Base-by-base conservation (phyloP, 2,329 filamentous ascomycete genomes). In the Pyricularia grisea region DNA sequence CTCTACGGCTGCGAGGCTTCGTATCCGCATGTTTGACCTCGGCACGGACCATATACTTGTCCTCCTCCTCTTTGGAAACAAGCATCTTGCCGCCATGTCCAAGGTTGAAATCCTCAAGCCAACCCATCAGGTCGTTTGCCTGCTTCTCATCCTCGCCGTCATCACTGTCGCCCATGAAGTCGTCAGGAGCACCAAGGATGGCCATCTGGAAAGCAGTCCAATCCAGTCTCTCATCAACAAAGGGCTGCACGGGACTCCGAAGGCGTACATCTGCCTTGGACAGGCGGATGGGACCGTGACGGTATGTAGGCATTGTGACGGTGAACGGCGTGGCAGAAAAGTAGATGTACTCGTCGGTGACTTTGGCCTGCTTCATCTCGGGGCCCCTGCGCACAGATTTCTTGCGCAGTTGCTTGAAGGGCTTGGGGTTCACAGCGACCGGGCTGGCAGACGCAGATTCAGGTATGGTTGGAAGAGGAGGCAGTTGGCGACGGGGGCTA, bases 151-250 rank as follows among this genome's bases (percentile, higher is more conserved):
- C 79, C 11, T 69, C 74, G 2, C 77, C 79, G 72, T 81, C 80
- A 66, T 79, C 77, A 23, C 78, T 77, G 67, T 84, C 84, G 23
- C 78, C 77, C 67, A 81, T 79, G 64, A 85, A 79, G 71, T 86
- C 85, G 33, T 83, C 84, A 2, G 84, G 83, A 5, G 84, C 85
- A 61, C 87, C 86, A 0, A 85, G 77, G 67, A 89, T 88, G 20
- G 87, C 87, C 82, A 88, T 88, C 76, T 90, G 87, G 74, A 88
- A 89, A 3, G 87, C 86, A 6, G 84, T 87, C 87, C 87, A 89
- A 78, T 90, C 87, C 3, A 89, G 76, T 10, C 80, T 82, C 66
- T 84, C 84, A 67, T 86, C 85, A 70, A 78, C 80, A 42, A 73
- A 71, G 64, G 76, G 72, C 67, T 73, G 66, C 70, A 71, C 25